Conservation (phyloP, 768 basidiomycete genomes). For the Lentinus tigrinus region DNA sequence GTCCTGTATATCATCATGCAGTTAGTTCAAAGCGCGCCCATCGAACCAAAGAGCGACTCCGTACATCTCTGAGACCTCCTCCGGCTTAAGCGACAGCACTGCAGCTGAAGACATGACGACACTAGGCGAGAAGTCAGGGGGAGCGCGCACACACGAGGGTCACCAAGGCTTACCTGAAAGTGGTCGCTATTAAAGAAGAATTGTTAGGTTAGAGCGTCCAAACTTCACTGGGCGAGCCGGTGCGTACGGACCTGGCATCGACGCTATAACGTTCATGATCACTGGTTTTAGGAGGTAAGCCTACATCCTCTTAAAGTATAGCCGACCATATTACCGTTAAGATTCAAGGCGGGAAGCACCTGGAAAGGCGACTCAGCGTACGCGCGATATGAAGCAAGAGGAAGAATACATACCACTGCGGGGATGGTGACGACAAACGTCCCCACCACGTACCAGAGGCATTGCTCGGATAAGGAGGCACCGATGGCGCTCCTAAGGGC, state of each 20-base stretch:
- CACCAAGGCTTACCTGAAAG: conserved; percentile 1
- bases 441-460: conserved; percentile 11
- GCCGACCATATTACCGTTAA: not conserved
- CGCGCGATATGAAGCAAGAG: no score
- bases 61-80: not conserved
- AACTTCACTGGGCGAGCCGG: not conserved
- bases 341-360: conserved; percentile 5
- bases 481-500: conserved; percentile 10
- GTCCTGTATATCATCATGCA: not conserved
- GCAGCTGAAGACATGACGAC: conserved; percentile 15
- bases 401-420: not conserved
- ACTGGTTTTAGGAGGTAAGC: not conserved
- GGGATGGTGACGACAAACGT: conserved; percentile 13
- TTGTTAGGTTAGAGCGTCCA: not conserved
- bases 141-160: no score
- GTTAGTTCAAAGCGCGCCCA: not conserved
- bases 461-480: conserved; percentile 8
- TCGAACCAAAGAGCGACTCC: not conserved
- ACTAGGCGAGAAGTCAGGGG: not conserved
- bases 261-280: conserved; percentile 15
- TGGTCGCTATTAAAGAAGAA: not conserved
- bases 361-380: not conserved
- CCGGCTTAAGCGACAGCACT: conserved; percentile 7
- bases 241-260: conserved; percentile 8
- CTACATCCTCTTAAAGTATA: not conserved